Base-by-base conservation (phyloP, 2,329 filamentous ascomycete species). In the Nemania bipapillata region DNA sequence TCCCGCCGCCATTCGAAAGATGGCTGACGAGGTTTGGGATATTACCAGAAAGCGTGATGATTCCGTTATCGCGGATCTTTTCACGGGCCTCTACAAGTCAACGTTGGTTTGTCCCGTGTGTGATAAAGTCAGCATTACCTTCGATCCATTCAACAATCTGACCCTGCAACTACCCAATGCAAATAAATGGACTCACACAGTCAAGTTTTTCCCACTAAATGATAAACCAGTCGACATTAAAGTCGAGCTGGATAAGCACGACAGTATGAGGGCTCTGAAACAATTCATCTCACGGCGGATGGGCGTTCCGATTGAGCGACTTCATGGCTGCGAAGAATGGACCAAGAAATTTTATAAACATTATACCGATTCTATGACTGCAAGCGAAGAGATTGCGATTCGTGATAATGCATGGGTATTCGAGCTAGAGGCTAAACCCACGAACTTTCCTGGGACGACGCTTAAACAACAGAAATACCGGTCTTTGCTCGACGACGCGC, bases 1-100 rank as follows among this genome's bases (percentile, higher is more conserved):
- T 76, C 90, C 89, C 1, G 87, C 88, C 50, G 92, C 92, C 11
- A 93, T 99, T 77, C 88, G 90, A 66, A 88, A 91, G 71, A 93
- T 99, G 83, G 96, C 95, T 0, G 89, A 94, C 60, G 88, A 92
- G 73, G 96, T 96, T 69, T 96, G 95, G 89, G 90, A 93, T 70
- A 97, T 97, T 68, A 97, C 97, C 72, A 92, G 93, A 77, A 90
- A 91, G 71, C 90, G 96, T 60, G 97, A 99, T 74, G 94, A 98
- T 77, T 98, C 96, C 0, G 91, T 98, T 47, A 92, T 97, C 73
- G 95, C 93, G 65, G 96, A 99, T 78, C 86, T 99, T 11, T 99
- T 99, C 80, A 96, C 93, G 24, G 96, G 96, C 71, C 93, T 98
- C 86, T 99, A 98, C 86, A 97, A 98, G 83, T 98, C 96, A 52